Base-by-base conservation (phyloP, 2,329 filamentous ascomycete species). In the Hypoxylon sp. region DNA sequence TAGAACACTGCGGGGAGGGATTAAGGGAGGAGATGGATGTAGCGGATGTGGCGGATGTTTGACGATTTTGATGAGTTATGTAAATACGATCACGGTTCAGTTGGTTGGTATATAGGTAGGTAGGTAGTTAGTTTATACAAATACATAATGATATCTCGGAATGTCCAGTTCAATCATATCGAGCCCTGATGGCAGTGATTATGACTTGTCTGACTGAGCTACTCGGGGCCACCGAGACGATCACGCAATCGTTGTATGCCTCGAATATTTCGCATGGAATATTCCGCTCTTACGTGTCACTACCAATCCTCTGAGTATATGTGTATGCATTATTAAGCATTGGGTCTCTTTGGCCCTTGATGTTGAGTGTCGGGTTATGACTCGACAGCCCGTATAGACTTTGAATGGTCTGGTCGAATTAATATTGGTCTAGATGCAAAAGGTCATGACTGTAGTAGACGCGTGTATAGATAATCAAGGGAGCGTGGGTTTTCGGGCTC, bases 61-160 rank as follows among this genome's bases (percentile, higher is more conserved):
- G 10, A 29, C 5, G 9, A 22, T 11, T 33, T 39, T 33, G 31
- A 22, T 37, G 31, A 24, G 31, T 6, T 11, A 14, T 52, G 31
- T 13, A 37, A 31, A 52, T 52, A 10, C 3, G 8, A 37, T 52
- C 31, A 31, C 3, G 31, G 31, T 5, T 52, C 6, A 6, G n/a
- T 44, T 44, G 31, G 29, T n/a, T n/a, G n/a, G n/a, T n/a, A n/a
- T n/a, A n/a, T 31, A 31, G 4, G 6, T 1, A 6, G 19, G 19
- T 54, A 24, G 3, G 31, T 29, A 24, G 29, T 14, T 52, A 33
- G n/a, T 31, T 31, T 4, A 44, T n/a, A 6, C 3, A 42, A 22
- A 29, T 42, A 54, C 17, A 56, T 33, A 56, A 46, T 33, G 39
- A 56, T 14, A 55, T 17, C 10, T 56, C 11, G 35, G 24, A 14